Evolutionary conservation across 768 basidiomycete genomes (phyloP).

Genomic region (Mycena crocata): DNA sequence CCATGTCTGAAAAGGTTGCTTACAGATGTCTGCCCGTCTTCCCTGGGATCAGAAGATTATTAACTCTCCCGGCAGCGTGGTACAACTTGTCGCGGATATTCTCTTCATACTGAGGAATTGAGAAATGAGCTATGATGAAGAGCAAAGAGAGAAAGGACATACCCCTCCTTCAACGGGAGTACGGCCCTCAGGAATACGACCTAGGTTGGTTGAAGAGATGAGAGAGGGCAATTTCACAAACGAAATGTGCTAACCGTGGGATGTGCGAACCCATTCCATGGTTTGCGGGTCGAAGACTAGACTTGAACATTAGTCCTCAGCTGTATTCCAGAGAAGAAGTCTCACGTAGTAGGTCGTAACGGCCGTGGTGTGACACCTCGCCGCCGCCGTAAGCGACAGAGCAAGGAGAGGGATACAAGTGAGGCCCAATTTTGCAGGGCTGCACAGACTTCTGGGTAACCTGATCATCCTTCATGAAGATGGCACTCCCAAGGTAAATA

Average conservation of each 20-base stretch:
- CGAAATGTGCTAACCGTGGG: slow-evolving; percentile 63
- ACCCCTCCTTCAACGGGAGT: slow-evolving; percentile 33
- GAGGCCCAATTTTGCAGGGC: slow-evolving; percentile 83
- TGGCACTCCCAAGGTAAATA: slow-evolving; percentile 79
- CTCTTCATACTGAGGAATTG: slow-evolving; percentile 25
- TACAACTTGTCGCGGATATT: slow-evolving; percentile 26
- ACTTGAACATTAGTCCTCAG: no score
- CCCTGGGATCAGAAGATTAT: slow-evolving; percentile 22
- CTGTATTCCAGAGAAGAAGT: no score
- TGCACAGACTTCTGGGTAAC: slow-evolving; percentile 66
- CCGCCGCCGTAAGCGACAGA: slow-evolving; percentile 73
- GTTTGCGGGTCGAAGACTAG: slow-evolving; percentile 71
- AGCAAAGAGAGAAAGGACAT: not conserved
- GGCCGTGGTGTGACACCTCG: slow-evolving; percentile 70
- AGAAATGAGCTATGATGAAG: not conserved
- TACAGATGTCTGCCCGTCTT: slow-evolving; percentile 29
- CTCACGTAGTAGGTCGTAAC: slow-evolving; percentile 82
- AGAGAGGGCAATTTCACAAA: slow-evolving; percentile 36
- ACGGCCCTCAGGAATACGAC: slow-evolving; percentile 61
- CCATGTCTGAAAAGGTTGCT: not conserved
- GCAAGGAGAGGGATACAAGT: slow-evolving; percentile 59
- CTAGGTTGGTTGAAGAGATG: slow-evolving; percentile 69
- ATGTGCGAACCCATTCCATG: slow-evolving; percentile 82
- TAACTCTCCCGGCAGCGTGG: slow-evolving; percentile 13
- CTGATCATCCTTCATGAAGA: slow-evolving; percentile 52